A percentile compares a stretch with the other conserved stretches of the same genome.
Conservation (phyloP, 768 basidiomycete species). For the Amanita pallidorosea region DNA sequence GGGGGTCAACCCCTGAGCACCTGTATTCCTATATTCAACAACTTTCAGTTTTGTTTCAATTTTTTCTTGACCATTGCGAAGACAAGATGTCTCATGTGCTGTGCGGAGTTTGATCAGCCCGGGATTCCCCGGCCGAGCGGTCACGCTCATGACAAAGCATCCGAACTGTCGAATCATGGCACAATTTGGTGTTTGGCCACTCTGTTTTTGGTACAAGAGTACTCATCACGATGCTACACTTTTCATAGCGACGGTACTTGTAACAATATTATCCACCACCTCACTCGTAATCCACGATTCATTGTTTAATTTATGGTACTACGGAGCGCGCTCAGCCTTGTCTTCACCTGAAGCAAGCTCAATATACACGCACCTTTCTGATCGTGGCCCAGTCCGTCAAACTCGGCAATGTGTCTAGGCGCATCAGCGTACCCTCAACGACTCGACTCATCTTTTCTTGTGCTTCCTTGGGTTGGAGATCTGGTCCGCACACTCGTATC, state of each 20-base stretch:
- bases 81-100: too few species aligned
- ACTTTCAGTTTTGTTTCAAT: too few species aligned
- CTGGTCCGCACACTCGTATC: constrained; percentile 47
- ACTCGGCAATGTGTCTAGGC: constrained; percentile 29
- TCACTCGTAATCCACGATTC: constrained; percentile 33
- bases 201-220: too few species aligned
- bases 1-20: too few species aligned
- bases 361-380: constrained; percentile 49
- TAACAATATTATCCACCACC: constrained; percentile 52
- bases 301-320: constrained; percentile 64
- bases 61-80: too few species aligned
- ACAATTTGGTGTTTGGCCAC: too few species aligned
- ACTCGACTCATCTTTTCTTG: constrained; percentile 42
- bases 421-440: constrained; percentile 46
- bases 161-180: too few species aligned
- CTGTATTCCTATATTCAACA: too few species aligned
- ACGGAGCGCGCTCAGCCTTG: not conserved
- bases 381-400: constrained; percentile 65
- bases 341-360: not conserved
- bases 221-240: constrained; percentile 30
- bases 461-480: constrained; percentile 23
- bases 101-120: too few species aligned
- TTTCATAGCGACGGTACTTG: constrained; percentile 79
- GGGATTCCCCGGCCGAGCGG: too few species aligned
- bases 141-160: too few species aligned